phyloP scores from a whole-genome alignment of 257 asterid genomes.

The Scutellaria baicalensis region DNA sequence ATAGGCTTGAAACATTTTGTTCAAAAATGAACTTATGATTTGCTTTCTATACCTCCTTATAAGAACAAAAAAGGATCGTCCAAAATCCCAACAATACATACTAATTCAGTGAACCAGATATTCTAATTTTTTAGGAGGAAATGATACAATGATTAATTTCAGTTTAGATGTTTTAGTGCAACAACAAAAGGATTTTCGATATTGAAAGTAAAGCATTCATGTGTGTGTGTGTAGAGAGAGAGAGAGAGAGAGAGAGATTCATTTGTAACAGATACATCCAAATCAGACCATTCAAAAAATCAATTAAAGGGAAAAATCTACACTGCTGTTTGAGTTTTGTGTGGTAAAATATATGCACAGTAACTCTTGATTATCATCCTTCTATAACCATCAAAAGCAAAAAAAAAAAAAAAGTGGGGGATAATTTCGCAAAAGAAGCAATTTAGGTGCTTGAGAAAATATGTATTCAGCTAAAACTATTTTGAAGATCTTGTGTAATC shows the following conservation, averaged over 20 bases:
- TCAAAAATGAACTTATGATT: background rate
- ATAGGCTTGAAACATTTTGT: constrained; percentile 2
- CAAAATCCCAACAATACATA: too few species aligned
- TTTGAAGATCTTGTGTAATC: constrained; percentile 12
- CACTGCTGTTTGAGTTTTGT: constrained; percentile 14
- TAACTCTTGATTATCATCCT: background rate
- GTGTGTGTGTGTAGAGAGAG: background rate
- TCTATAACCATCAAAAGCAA: constrained; percentile 21
- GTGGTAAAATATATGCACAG: constrained; percentile 9
- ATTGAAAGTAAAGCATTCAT: too few species aligned
- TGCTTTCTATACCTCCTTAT: too few species aligned
- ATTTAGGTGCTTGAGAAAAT: background rate
- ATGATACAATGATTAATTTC: background rate
- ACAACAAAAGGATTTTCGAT: too few species aligned
- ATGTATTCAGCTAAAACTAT: constrained; percentile 20
- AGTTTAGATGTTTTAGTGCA: background rate
- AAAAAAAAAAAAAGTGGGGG: background rate
- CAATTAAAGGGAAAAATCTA: background rate
- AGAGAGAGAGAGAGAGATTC: background rate
- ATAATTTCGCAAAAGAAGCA: constrained; percentile 7
- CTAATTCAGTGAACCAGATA: too few species aligned
- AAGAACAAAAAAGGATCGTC: too few species aligned
- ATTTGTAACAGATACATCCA: constrained; percentile 5
- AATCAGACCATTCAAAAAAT: constrained; percentile 2
- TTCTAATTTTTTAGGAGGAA: too few species aligned